These are phyloP conservation scores for Pulveroboletus sp. DNA, from an alignment of 768 basidiomycete species.

Conservation along the genomic window DNA sequence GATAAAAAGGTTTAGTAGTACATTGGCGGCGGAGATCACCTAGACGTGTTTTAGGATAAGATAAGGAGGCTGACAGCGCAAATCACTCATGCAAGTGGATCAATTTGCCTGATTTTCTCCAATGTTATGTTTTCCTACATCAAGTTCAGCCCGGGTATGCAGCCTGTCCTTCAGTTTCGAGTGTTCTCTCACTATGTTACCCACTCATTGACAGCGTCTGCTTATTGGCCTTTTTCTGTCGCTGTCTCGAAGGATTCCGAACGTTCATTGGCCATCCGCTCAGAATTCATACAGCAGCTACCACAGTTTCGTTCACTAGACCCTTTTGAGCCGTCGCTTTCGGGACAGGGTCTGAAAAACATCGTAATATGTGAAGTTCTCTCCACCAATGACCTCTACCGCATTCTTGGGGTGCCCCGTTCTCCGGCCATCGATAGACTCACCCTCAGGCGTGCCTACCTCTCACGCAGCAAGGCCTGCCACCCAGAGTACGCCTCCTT, in stretches of 20 bases:
- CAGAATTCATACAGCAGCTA: slow-evolving; percentile 30
- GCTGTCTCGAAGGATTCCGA: slow-evolving; percentile 46
- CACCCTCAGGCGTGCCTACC: slow-evolving; percentile 70
- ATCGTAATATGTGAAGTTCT: slow-evolving; percentile 46
- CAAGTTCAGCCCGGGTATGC: slow-evolving; percentile 29
- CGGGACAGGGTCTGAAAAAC: slow-evolving; percentile 9
- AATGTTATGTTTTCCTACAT: slow-evolving; percentile 32
- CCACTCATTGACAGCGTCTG: slow-evolving; percentile 41
- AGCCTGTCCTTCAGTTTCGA: neutral
- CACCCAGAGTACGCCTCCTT: slow-evolving; percentile 77
- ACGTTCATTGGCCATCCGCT: slow-evolving; percentile 29
- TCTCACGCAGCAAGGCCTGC: slow-evolving; percentile 69
- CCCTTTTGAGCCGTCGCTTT: neutral
- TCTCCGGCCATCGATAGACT: slow-evolving; percentile 52
- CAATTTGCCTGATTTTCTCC: slow-evolving; percentile 1
- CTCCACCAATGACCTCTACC: slow-evolving; percentile 64
- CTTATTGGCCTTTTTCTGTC: slow-evolving; percentile 62
- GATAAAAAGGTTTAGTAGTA: slow-evolving; percentile 51
- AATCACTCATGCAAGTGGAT: slow-evolving; percentile 8
- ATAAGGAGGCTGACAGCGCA: slow-evolving; percentile 2
- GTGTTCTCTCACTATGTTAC: neutral
- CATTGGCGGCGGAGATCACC: slow-evolving; percentile 37
- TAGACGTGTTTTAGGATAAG: slow-evolving; percentile 9
- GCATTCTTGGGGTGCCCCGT: slow-evolving; percentile 64
- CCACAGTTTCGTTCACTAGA: slow-evolving; percentile 16